Evolutionary conservation across 75 land plant species (phyloP), one percentile per base, ranked within the genome.

Genomic region (Selaginella moellendorffii): DNA sequence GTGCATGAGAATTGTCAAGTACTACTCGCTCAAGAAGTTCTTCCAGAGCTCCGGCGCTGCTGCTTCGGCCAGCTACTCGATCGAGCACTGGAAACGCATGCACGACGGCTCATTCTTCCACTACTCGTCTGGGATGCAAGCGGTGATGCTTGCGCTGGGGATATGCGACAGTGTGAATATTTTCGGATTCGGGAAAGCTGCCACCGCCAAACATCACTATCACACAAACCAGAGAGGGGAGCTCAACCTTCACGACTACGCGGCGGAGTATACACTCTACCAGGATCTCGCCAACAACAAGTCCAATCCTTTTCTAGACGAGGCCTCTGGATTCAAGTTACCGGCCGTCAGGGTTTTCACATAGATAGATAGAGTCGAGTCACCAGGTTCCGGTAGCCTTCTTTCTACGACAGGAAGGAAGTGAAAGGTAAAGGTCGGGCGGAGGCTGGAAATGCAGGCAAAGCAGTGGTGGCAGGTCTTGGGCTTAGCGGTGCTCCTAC

Each of bases 21-120:
- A 71, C 30, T 74, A 74, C 24, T 69, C 67, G 12, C 22, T 74
- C 62, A 64, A 62, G 56, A 29, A 10, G 22, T 70, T 69, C 31
- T 26, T 64, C 23, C 54, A 59, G 25, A 69, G 28, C 42, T 28
- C 26, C 29, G 59, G 71, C 53, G n/a, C n/a, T n/a, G n/a, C n/a
- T n/a, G n/a, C n/a, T n/a, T n/a, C n/a, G n/a, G n/a, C n/a, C n/a
- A n/a, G n/a, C n/a, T 79, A 73, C 70, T 20, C 69, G 0, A 51
- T 78, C 10, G 81, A 77, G 28, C 74, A 82, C 24, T 90, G 97
- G 97, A 61, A 58, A 25, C 25, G 69, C 1, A 60, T 72, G 2
- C 88, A 90, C 29, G 87, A 84, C 1, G 92, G 85, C 97, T 20
- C 80, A 87, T 17, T 77, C 87, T 85, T n/a, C n/a, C n/a, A n/a